phyloP scores from a whole-genome alignment of 129 eudicot genomes.

The Solidago caesia region DNA sequence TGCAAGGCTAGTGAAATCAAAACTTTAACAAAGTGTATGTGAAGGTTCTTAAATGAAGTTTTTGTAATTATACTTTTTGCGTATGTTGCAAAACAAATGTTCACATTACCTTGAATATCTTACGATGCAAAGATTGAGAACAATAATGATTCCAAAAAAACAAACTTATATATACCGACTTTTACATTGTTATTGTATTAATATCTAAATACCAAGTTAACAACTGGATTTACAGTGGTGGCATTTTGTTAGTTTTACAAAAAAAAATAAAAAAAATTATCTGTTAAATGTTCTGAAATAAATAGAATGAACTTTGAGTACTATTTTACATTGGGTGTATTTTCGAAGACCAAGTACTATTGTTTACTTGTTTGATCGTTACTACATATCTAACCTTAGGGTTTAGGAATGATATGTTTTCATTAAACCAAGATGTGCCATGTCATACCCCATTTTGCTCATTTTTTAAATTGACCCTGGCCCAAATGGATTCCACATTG shows the following conservation, averaged over 20 bases:
- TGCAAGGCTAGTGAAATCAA: no score
- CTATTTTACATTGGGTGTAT: not conserved
- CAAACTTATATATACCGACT: no score
- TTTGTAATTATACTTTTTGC: no score
- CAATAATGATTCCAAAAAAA: no score
- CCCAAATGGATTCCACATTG: no score
- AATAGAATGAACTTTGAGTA: not conserved
- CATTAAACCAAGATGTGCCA: not conserved
- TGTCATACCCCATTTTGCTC: not conserved
- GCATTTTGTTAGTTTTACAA: not conserved
- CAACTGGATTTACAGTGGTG: no score
- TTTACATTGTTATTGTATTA: not conserved
- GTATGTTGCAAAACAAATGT: no score
- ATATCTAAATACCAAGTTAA: not conserved
- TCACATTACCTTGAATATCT: no score
- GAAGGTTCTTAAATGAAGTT: no score
- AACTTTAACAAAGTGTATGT: no score
- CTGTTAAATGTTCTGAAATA: not conserved
- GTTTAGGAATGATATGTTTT: not conserved
- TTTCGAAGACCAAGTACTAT: not conserved
- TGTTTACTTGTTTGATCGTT: not conserved
- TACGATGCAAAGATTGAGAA: no score
- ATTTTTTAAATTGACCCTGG: not conserved
- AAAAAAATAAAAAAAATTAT: no score
- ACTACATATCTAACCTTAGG: not conserved